These are phyloP conservation scores for Nicotiana undulata DNA, from an alignment of 257 asterid genomes.

Conservation along the genomic window DNA sequence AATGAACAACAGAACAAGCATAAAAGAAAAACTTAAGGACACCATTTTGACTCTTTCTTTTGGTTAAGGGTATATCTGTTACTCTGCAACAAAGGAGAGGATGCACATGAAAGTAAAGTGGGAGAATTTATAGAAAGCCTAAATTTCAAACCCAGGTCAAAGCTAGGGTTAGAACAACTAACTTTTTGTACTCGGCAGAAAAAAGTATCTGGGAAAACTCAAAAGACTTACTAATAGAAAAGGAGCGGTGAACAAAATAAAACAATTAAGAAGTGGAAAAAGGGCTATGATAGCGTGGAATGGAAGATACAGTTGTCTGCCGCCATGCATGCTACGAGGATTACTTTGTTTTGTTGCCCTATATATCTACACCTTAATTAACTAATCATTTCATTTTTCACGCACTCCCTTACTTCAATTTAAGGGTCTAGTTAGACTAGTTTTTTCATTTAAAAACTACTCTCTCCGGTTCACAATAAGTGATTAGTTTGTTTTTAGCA, in stretches of 20 bases:
- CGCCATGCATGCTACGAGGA: conserved; percentile 67
- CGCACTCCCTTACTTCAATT: too few relatives aligned
- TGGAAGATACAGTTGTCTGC: conserved; percentile 35
- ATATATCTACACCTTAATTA: neutral
- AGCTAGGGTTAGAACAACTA: conserved; percentile 34
- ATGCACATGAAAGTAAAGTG: conserved; percentile 2
- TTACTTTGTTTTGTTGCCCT: conserved; percentile 12
- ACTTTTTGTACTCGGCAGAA: neutral
- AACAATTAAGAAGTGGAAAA: conserved; percentile 15
- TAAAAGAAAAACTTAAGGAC: conserved; percentile 12
- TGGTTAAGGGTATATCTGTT: neutral
- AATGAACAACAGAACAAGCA: conserved; percentile 18
- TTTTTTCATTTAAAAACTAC: too few relatives aligned
- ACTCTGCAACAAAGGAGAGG: conserved; percentile 10
- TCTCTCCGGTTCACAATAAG: too few relatives aligned
- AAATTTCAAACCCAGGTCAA: conserved; percentile 50
- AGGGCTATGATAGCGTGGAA: conserved; percentile 22
- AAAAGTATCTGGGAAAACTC: conserved; percentile 34
- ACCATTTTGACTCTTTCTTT: conserved; percentile 12
- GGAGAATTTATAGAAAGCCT: conserved; percentile 25
- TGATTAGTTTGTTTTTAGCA: too few relatives aligned
- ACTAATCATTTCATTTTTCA: neutral
- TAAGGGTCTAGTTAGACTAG: too few relatives aligned
- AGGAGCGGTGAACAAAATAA: conserved; percentile 6
- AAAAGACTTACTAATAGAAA: conserved; percentile 10